These are phyloP conservation scores for Papiliotrema flavescens DNA, from an alignment of 1,284 basidiomycete species.

Conservation along the genomic window DNA sequence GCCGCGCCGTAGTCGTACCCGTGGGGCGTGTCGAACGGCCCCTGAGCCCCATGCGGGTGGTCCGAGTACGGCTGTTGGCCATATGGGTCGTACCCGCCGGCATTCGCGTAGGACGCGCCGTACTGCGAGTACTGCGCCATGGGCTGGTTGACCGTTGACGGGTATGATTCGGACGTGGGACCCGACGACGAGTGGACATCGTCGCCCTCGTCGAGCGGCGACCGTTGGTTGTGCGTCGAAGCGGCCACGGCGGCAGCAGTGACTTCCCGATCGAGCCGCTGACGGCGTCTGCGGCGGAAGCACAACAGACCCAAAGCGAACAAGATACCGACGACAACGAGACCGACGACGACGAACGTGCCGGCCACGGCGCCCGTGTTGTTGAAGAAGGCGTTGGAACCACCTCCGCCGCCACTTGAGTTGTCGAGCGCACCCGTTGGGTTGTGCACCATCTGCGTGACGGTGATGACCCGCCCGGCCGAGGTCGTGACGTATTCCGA, in stretches of 20 bases:
- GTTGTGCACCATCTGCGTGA: conserved; percentile 45
- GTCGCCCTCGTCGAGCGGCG: conserved; percentile 49
- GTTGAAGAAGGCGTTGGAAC: conserved; percentile 41
- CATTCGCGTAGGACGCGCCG: conserved; percentile 36
- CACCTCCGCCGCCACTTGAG: conserved; percentile 20
- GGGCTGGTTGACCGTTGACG: conserved; percentile 39
- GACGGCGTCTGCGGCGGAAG: conserved; percentile 44
- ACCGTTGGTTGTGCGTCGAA: conserved; percentile 33
- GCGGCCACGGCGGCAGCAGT: conserved; percentile 50
- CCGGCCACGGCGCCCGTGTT: conserved; percentile 50
- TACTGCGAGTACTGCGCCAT: conserved; percentile 49
- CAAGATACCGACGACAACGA: conserved; percentile 46
- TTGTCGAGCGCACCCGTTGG: conserved; percentile 43
- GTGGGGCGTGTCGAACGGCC: conserved; percentile 5
- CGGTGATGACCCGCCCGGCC: conserved; percentile 42
- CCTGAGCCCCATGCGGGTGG: conserved; percentile 4
- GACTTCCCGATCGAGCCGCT: conserved; percentile 48
- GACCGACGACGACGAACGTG: conserved; percentile 51
- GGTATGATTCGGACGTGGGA: conserved; percentile 38
- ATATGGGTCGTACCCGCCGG: conserved; percentile 48
- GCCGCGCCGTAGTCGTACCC: conserved; percentile 11
- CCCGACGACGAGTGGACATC: conserved; percentile 27
- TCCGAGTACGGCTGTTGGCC: conserved; percentile 13
- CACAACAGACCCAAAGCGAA: conserved; percentile 46
- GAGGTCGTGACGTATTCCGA: conserved; percentile 38